These are phyloP conservation scores for Verticillium isaacii DNA, from an alignment of 2,329 filamentous ascomycete species.

Conservation along the genomic window DNA sequence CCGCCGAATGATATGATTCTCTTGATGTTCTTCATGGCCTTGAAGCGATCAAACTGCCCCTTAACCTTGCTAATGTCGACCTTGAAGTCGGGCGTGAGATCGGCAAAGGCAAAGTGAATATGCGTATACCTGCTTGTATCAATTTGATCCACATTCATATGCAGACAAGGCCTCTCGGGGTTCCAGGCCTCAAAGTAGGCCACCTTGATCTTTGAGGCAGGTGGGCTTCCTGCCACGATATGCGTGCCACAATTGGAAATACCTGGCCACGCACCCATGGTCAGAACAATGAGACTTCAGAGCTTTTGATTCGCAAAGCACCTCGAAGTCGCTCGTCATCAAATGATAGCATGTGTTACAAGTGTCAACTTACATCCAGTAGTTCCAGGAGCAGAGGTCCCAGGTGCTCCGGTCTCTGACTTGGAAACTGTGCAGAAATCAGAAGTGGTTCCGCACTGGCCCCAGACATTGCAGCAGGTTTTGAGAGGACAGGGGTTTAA, in stretches of 20 bases:
- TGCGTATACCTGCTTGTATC: conserved; percentile 18
- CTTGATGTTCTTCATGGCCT: conserved; percentile 9
- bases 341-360: too few relatives aligned
- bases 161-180: conserved; percentile 21
- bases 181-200: conserved; percentile 31
- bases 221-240: too few relatives aligned
- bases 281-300: too few relatives aligned
- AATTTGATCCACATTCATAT: conserved; percentile 17
- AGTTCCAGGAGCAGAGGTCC: too few relatives aligned
- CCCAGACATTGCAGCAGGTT: conserved; percentile 30
- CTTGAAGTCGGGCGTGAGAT: conserved; percentile 16
- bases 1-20: conserved; percentile 1
- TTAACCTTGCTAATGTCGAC: conserved; percentile 4
- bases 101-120: conserved; percentile 31
- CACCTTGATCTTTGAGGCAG: conserved; percentile 7
- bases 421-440: conserved; percentile 31
- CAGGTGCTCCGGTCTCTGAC: too few relatives aligned
- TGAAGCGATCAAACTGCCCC: conserved; percentile 19
- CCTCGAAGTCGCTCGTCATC: too few relatives aligned
- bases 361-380: too few relatives aligned
- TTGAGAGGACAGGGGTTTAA: conserved; percentile 23
- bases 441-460: conserved; percentile 37
- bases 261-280: too few relatives aligned
- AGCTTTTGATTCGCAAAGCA: too few relatives aligned
- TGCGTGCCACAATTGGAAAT: too few relatives aligned